A percentile compares a stretch with the other conserved stretches of the same genome.
Conservation (phyloP, 805 yeast species). For the Saccharomycopsis sp. region DNA sequence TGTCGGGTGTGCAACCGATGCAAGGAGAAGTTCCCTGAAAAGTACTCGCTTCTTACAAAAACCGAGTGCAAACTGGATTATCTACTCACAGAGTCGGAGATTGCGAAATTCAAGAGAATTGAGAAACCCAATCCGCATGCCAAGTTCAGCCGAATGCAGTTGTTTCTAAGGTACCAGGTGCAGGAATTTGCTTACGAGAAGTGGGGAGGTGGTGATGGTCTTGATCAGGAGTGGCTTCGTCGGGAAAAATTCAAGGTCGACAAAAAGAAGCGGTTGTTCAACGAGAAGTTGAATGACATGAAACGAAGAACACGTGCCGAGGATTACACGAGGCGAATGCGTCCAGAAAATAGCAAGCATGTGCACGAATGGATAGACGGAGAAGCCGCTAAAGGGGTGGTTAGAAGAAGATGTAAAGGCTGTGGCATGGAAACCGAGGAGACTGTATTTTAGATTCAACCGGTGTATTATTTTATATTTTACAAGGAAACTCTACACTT, state of each 20-base stretch:
- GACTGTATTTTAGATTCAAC: slow-evolving; percentile 3
- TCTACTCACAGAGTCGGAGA: slow-evolving; percentile 86
- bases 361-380: slow-evolving; percentile 68
- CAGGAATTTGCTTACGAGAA: slow-evolving; percentile 87
- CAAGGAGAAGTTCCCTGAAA: slow-evolving; percentile 65
- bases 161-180: slow-evolving; percentile 83
- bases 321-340: slow-evolving; percentile 62
- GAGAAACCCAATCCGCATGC: slow-evolving; percentile 95
- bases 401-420: slow-evolving; percentile 56
- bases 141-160: slow-evolving; percentile 85
- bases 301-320: slow-evolving; percentile 88
- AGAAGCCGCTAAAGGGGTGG: slow-evolving; percentile 34
- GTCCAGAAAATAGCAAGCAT: slow-evolving; percentile 53
- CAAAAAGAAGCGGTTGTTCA: slow-evolving; percentile 71
- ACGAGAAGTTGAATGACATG: slow-evolving; percentile 76
- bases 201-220: slow-evolving; percentile 86
- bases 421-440: slow-evolving; percentile 87
- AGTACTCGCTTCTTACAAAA: slow-evolving; percentile 83
- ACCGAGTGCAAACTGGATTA: slow-evolving; percentile 94
- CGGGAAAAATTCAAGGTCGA: slow-evolving; percentile 65
- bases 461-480: too few relatives aligned
- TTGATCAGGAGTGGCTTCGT: slow-evolving; percentile 88
- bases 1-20: slow-evolving; percentile 77
- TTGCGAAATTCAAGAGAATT: slow-evolving; percentile 70
- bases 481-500: too few relatives aligned